phyloP scores from a whole-genome alignment of 129 eudicot genomes.

The Rutidosis leptorrhynchoides region DNA sequence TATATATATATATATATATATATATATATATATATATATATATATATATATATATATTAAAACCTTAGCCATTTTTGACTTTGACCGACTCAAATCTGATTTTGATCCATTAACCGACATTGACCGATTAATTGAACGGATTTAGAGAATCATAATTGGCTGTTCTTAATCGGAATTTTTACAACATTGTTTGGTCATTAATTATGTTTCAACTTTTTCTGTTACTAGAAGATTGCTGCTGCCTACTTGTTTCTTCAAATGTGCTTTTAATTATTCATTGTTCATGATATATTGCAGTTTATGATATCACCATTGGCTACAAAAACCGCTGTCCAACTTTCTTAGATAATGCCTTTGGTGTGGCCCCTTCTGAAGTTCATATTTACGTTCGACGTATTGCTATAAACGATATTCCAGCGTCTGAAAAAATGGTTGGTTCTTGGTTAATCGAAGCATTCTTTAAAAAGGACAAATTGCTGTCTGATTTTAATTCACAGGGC shows the following conservation, averaged over 20 bases:
- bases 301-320: constrained; percentile 86
- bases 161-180: too few species aligned
- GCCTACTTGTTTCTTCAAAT: not conserved
- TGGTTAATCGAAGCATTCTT: constrained; percentile 72
- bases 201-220: not conserved
- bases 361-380: constrained; percentile 92
- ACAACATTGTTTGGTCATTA: too few species aligned
- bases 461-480: constrained; percentile 62
- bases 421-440: constrained; percentile 49
- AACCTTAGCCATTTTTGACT: too few species aligned
- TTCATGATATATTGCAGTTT: constrained; percentile 52
- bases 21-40: too few species aligned
- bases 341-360: constrained; percentile 91
- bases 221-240: not conserved
- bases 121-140: too few species aligned
- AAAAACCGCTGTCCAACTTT: constrained; percentile 73
- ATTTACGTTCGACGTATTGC: constrained; percentile 66
- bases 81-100: too few species aligned
- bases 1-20: too few species aligned
- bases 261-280: not conserved
- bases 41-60: too few species aligned
- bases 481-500: constrained; percentile 52
- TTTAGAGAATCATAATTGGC: too few species aligned
- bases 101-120: too few species aligned
- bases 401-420: constrained; percentile 46